Percentiles rank a stretch among this genome's conserved stretches.
Evolutionary conservation across 371 early-diverging fungal genomes (phyloP).

Genomic region (Apophysomyces trapeziformis): DNA sequence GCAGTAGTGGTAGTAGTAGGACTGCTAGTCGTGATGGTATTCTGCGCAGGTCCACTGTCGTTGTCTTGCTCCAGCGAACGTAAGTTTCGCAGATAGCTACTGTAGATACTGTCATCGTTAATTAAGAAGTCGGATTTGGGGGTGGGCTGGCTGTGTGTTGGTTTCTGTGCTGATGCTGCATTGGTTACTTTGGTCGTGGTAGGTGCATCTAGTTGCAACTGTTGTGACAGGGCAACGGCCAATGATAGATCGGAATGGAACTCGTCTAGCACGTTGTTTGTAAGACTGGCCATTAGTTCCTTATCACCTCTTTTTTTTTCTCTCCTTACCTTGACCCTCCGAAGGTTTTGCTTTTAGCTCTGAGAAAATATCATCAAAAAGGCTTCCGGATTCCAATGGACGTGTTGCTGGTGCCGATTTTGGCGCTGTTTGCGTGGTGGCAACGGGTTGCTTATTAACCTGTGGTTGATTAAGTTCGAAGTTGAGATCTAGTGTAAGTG

Average conservation of each 20-base stretch:
- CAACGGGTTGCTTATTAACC: neutral
- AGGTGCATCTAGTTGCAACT: constrained; percentile 24
- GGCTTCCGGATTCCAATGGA: constrained; percentile 35
- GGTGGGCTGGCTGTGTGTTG: neutral
- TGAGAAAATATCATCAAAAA: constrained; percentile 48
- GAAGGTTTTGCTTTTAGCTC: constrained; percentile 27
- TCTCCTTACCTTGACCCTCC: constrained; percentile 10
- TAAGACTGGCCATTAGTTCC: constrained; percentile 1
- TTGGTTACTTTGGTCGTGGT: constrained; percentile 11
- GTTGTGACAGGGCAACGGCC: constrained; percentile 45
- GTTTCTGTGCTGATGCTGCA: constrained; percentile 3
- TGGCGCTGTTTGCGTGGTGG: constrained; percentile 10
- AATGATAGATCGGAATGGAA: constrained; percentile 37
- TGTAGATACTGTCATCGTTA: constrained; percentile 12
- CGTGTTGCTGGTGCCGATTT: constrained; percentile 6
- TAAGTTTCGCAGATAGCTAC: constrained; percentile 7
- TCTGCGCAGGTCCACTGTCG: neutral
- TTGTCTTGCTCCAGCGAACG: constrained; percentile 26
- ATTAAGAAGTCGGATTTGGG: constrained; percentile 12
- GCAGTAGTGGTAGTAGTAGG: neutral
- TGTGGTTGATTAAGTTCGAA: constrained; percentile 22
- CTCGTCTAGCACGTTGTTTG: constrained; percentile 19
- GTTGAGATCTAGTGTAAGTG: constrained; percentile 27
- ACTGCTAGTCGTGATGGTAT: too few relatives aligned
- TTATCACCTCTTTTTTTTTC: constrained; percentile 15